Evolutionary conservation across 345 rosid species (phyloP), one percentile per base, ranked within the genome.

Genomic region (Psidium guajava): DNA sequence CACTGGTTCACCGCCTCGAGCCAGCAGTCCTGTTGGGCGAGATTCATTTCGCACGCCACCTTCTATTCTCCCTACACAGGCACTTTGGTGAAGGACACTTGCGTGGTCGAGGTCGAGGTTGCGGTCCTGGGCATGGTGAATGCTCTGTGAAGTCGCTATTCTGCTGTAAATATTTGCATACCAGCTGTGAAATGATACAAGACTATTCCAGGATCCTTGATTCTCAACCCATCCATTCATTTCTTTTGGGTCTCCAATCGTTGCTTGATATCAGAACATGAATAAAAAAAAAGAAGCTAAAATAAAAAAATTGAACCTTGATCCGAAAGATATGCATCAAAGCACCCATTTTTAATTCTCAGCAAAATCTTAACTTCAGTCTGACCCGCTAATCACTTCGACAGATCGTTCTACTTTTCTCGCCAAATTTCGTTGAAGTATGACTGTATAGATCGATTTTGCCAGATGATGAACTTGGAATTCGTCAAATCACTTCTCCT

Each of bases 61-160:
- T 85, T 92, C 51, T 11, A 84, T 50, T n/a, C 25, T 5, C 52
- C 87, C 1, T 50, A 82, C n/a, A 7, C 32, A 25, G 89, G 91
- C 40, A 85, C 64, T 52, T 84, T 88, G 50, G 83, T 84, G 82
- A 82, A 83, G 54, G 92, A 89, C 81, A 64, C 27, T 6, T 88
- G 92, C 86, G 1, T 83, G 20, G 90, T 91, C 81, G 91, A 90
- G 56, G 92, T 91, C 47, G 91, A 89, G 82, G 90, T 91, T 56
- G 86, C 83, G 0, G 82, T 91, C 52, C 88, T 81, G 16, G 93
- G 90, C 69, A 74, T 88, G 61, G 87, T 86, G 25, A 50, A 22
- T 83, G 58, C 88, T 20, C 28, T 88, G 77, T 69, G 77, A 69
- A 69, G 77, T 9, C 77, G 25, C 14, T 22, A 69, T 69, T 18